Base-by-base conservation (phyloP, 148 eudicot genomes). In the Dianthus caryophyllus region DNA sequence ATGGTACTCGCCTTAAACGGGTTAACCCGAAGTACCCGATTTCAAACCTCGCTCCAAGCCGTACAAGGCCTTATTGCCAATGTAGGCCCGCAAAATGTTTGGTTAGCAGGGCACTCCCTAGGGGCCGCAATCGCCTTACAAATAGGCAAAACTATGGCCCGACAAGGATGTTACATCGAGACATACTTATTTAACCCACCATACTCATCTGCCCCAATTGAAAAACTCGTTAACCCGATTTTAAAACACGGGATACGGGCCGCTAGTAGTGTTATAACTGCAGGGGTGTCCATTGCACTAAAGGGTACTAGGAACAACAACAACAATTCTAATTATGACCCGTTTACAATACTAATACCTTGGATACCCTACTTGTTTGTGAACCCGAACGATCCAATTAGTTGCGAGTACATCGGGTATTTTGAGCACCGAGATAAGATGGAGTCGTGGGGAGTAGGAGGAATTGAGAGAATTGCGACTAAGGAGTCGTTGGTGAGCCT, bases 181-280 rank as follows among this genome's bases (percentile, higher is more conserved):
- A 73, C 87, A 0, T 87, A 85, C 72, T 86, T 89, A n/a, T 92
- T 89, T 33, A 89, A 92, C 69, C 96, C 97, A 1, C 96, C 97
- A 0, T 92, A 81, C 57, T 9, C 61, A 0, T 82, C 96, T 1
- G 68, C 65, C 15, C 94, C 94, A 1, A 5, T 92, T 13, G 88
- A 85, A 72, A 68, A 62, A 31, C 72, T 92, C 25, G 65, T 58
- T 15, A 73, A 65, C 50, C 65, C 66, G 14, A 52, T 25, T 4
- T 15, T 84, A 38, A 89, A 81, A 58, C 60, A 31, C 15, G 84
- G 88, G 21, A 41, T 85, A 18, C 82, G 96, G 7, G 38, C 78
- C 4, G 76, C 77, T 0, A 69, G 56, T 7, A 86, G 86, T 31
- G 69, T 81, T 16, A 18, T 83, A 26, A 89, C 85, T 1, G 94